phyloP scores from a whole-genome alignment of 2,329 filamentous ascomycete species.

The Pseudogymnoascus sp. region DNA sequence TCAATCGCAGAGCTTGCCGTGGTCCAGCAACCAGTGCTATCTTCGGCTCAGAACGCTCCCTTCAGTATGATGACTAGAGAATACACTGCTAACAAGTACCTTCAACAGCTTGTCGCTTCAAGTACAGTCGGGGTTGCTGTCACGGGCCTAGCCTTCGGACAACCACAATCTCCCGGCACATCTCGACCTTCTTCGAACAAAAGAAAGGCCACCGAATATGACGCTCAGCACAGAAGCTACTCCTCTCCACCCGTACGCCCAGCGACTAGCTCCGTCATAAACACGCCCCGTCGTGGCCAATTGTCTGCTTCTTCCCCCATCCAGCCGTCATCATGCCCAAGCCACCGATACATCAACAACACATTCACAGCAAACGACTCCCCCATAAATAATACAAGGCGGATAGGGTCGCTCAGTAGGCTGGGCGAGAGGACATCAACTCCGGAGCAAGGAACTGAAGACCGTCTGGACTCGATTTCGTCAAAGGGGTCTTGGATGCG shows the following conservation, averaged over 20 bases:
- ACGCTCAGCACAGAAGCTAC: constrained; percentile 16
- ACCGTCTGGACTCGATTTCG: constrained; percentile 44
- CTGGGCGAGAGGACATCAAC: constrained; percentile 18
- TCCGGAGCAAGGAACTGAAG: constrained; percentile 18
- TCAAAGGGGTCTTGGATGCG: constrained; percentile 64
- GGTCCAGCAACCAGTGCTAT: background rate
- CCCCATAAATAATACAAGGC: constrained; percentile 16
- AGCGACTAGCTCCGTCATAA: constrained; percentile 22
- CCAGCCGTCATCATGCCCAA: constrained; percentile 13
- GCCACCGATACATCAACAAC: constrained; percentile 12
- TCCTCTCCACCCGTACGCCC: constrained; percentile 22
- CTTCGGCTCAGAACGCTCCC: background rate
- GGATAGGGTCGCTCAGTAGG: constrained; percentile 20
- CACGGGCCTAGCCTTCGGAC: constrained; percentile 26
- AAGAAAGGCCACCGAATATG: constrained; percentile 21
- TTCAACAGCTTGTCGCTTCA: constrained; percentile 27
- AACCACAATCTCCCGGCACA: constrained; percentile 20
- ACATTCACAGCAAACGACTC: constrained; percentile 17
- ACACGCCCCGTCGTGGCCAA: constrained; percentile 15
- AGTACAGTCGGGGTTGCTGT: constrained; percentile 29
- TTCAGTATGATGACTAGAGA: background rate
- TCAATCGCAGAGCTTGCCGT: background rate
- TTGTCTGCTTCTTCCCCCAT: constrained; percentile 2
- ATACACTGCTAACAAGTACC: background rate
- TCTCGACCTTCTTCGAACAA: constrained; percentile 24